A percentile compares a stretch with the other conserved stretches of the same genome.
These are phyloP conservation scores for Omphalotus guepiniiformis DNA, from an alignment of 768 basidiomycete species.

Conservation along the genomic window DNA sequence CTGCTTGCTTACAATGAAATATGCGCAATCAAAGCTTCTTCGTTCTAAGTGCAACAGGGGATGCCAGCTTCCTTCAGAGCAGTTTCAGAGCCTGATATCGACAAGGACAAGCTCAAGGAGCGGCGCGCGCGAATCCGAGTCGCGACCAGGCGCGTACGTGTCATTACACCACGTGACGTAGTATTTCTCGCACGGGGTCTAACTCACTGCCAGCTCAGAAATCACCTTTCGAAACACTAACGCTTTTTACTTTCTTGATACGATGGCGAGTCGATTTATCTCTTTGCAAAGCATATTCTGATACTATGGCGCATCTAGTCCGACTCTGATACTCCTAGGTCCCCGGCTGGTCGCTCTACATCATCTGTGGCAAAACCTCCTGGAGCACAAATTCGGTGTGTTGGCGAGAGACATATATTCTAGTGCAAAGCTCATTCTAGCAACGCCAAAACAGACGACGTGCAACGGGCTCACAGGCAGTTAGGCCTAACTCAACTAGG, in stretches of 20 bases:
- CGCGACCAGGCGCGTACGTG: neutral
- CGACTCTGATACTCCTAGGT: slow-evolving; percentile 68
- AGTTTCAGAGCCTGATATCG: too few relatives aligned
- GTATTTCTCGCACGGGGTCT: neutral
- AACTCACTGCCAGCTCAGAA: neutral
- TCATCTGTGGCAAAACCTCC: slow-evolving; percentile 66
- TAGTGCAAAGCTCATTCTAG: neutral
- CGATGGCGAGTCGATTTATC: slow-evolving; percentile 30
- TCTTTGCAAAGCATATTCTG: neutral
- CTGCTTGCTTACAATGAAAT: too few relatives aligned
- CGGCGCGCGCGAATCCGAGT: neutral
- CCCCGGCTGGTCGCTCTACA: slow-evolving; percentile 36
- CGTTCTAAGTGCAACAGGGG: too few relatives aligned
- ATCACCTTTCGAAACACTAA: neutral
- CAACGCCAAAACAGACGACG: slow-evolving; percentile 50
- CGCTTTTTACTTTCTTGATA: slow-evolving; percentile 15
- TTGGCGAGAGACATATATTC: slow-evolving; percentile 9
- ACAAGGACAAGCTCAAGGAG: too few relatives aligned
- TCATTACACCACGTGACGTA: neutral
- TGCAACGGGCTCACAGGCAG: slow-evolving; percentile 57
- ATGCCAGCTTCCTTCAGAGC: too few relatives aligned
- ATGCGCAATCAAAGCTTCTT: too few relatives aligned
- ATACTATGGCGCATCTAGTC: slow-evolving; percentile 43
- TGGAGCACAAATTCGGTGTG: slow-evolving; percentile 79
- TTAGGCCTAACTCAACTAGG: slow-evolving; percentile 81